Base-by-base conservation (phyloP, 1,284 basidiomycete species). In the Microbotryum silenes-acaulis region DNA sequence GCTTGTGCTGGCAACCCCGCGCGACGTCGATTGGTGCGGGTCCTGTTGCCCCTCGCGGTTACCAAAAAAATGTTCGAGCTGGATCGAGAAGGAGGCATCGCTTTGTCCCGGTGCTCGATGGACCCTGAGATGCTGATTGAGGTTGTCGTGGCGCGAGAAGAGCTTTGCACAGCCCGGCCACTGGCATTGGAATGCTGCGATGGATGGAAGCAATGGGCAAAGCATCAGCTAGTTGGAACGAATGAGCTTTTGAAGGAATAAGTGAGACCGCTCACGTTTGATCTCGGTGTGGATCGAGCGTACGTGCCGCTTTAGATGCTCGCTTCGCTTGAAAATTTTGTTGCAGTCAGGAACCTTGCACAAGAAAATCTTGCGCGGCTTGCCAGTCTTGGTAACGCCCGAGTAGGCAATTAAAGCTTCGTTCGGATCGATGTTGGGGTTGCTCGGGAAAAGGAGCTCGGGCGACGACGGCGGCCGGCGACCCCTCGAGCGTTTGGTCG, bases 121-220 rank as follows among this genome's bases (percentile, higher is more conserved):
- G 46, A 65, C 49, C 7, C 65, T 62, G 14, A 67, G 60, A 56
- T 73, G 72, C 64, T 73, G 72, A 47, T 66, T 67, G 18, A 91
- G 81, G 72, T 91, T 91, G 74, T 91, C 89, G 71, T 88, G 87
- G 55, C 89, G 80, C 74, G 85, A 88, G 73, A 91, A 91, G 65
- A 84, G 83, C 78, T 89, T 89, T 59, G 81, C 84, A 72, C 89
- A 91, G 10, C 82, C 83, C 25, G 86, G 83, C 74, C 83, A 83
- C 12, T 82, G 82, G 75, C 87, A 91, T 72, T 82, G 82, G 76
- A 87, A 84, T 61, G 88, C 87, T 89, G 72, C 42, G 70, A 60
- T 57, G 46, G 51, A 49, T 42, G 52, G 16, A 46, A 54, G 51
- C 62, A 64, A 54, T 21, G 14, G 18, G 33, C 18, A 44, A 37